These are phyloP conservation scores for Sclerotinia subarctica DNA, from an alignment of 2,329 filamentous ascomycete genomes.

Conservation along the genomic window DNA sequence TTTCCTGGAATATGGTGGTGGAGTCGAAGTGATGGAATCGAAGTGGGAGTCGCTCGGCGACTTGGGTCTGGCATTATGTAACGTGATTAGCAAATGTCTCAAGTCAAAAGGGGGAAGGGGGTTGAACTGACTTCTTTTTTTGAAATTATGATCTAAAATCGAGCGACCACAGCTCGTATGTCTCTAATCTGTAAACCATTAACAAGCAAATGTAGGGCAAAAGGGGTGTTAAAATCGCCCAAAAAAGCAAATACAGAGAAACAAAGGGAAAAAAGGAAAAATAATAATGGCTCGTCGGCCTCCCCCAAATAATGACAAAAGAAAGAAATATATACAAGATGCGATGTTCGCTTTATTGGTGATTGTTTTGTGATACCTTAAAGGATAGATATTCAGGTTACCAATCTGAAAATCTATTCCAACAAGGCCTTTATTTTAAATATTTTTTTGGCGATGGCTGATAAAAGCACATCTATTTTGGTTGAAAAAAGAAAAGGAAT, in stretches of 20 bases:
- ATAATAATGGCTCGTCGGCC: background rate
- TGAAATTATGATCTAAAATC: background rate
- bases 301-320: background rate
- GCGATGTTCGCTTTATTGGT: conserved; percentile 22
- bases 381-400: conserved; percentile 15
- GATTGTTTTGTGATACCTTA: conserved; percentile 20
- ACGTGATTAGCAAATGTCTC: background rate
- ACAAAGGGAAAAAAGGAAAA: background rate
- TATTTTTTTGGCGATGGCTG: conserved; percentile 19
- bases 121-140: background rate
- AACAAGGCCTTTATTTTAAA: conserved; percentile 18
- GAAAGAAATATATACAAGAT: conserved; percentile 10
- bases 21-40: background rate
- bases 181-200: conserved; percentile 19
- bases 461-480: conserved; percentile 15
- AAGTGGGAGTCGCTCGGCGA: background rate
- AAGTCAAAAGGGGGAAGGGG: background rate
- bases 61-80: background rate
- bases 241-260: background rate
- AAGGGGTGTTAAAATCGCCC: background rate
- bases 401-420: conserved; percentile 7
- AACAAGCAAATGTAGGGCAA: conserved; percentile 10
- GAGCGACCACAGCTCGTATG: conserved; percentile 17
- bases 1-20: conserved; percentile 17
- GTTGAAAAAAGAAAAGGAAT: background rate